Base-by-base conservation (phyloP, 2,329 filamentous ascomycete genomes). In the Verticillium alfalfae region DNA sequence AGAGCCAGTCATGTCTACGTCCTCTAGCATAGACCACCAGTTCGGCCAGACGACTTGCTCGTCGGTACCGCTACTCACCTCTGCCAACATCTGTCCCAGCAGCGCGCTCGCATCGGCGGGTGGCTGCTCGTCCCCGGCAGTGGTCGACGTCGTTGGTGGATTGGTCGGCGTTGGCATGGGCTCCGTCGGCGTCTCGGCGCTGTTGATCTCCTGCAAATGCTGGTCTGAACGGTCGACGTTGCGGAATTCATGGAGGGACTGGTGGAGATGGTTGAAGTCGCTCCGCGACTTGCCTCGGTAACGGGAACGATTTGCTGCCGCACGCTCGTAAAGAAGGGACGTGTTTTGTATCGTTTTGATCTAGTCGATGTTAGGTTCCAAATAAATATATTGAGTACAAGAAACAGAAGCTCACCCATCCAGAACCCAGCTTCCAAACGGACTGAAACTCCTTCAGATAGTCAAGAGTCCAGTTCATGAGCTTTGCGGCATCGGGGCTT, bases 161-260 rank as follows among this genome's bases (percentile, higher is more conserved):
- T 52, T 22, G 18, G n/a, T 52, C 45, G 45, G 45, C 18, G 45
- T 52, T 9, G 45, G 45, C 8, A 52, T 3, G n/a, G 45, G 18
- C 45, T 52, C 38, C 1, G 55, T 49, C 9, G 37, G 62, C 7
- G 65, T 59, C 26, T 70, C 69, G 1, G 67, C 71, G 2, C 67
- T 67, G 31, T 71, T 66, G 49, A 73, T 69, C 59, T 73, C 70
- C 56, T 71, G 65, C 10, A 66, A 64, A 7, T 72, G 71, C 55
- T 70, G 67, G n/a, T 72, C 71, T 1, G 71, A 72, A 22, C 71
- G 64, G 38, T 73, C 70, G 1, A 73, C 65, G 7, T 68, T 66
- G 3, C 71, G 68, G 45, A 72, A 73, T 52, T 73, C 71, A 26
- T 72, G 69, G 1, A 72, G 66, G 2, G 69, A 72, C 38, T 71